phyloP scores from a whole-genome alignment of 495 filamentous ascomycete species.

The Aspergillus panamensis region DNA sequence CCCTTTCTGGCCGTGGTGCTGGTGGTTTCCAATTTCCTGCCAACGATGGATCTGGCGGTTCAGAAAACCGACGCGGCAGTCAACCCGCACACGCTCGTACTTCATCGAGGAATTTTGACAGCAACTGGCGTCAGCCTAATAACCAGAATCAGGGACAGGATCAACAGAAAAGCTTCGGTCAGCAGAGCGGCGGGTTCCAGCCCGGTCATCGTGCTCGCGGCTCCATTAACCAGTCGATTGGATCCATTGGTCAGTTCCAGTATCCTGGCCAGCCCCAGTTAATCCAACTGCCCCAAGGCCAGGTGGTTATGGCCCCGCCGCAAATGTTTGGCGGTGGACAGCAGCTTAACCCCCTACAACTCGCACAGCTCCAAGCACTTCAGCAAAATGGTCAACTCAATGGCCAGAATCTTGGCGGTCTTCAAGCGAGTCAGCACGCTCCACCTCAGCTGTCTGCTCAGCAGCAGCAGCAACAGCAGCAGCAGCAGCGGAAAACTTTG shows the following conservation, averaged over 20 bases:
- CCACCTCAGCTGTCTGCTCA: conserved; percentile 53
- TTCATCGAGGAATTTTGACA: conserved; percentile 88
- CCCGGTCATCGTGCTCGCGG: conserved; percentile 82
- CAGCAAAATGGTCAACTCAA: conserved; percentile 78
- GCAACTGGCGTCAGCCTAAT: conserved; percentile 93
- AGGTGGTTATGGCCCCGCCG: conserved; percentile 68
- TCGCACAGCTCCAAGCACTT: conserved; percentile 87
- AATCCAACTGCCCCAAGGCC: conserved; percentile 77
- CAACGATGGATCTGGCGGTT: conserved; percentile 51
- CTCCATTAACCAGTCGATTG: conserved; percentile 84
- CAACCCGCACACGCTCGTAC: conserved; percentile 69
- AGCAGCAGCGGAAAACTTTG: conserved; percentile 94
- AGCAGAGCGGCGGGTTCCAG: conserved; percentile 68
- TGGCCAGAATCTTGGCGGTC: conserved; percentile 60
- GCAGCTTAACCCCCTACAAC: conserved; percentile 82
- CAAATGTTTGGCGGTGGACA: conserved; percentile 77
- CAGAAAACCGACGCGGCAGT: conserved; percentile 70
- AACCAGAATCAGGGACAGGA: conserved; percentile 55
- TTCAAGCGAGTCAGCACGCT: conserved; percentile 75
- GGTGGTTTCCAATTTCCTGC: conserved; percentile 69
- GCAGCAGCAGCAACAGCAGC: conserved; percentile 63
- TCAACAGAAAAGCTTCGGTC: conserved; percentile 60
- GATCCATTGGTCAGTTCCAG: conserved; percentile 81
- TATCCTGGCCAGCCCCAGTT: conserved; percentile 90
- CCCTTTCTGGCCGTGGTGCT: conserved; percentile 54